Evolutionary conservation across 352 stramenopile genomes (phyloP), one percentile per base, ranked within the genome.

Genomic region (Globisporangium paroecandrum): DNA sequence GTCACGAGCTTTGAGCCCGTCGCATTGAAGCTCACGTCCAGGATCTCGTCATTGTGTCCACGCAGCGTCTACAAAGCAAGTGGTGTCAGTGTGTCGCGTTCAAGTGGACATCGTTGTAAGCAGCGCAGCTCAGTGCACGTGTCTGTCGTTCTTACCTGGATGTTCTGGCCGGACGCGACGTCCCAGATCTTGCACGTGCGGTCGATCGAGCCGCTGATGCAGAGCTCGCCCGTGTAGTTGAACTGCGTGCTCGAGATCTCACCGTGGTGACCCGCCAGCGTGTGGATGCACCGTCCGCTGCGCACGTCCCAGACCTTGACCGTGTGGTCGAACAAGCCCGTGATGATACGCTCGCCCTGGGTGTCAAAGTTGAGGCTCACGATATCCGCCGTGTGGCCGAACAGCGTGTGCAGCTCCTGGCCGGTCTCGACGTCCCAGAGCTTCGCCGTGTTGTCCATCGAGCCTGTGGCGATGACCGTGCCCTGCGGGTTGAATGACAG

Each of bases 201-300:
- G 69, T 98, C 95, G 65, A 98, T 98, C n/a, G 89, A 98, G 34
- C 93, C 92, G 64, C 87, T 97, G 72, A 96, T 95, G 69, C 89
- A 97, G 18, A 98, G 74, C 69, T 98, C 89, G 59, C 87, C 90
- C 25, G 83, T 91, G 81, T 97, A 98, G 74, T 98, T 97, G 72
- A 99, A 98, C 79, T 98, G 89, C 41, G 91, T 98, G 68, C 80
- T 96, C 24, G 89, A 98, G 66, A 99, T 98, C 73, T 98, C 94
- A n/a, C 94, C 93, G 66, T 98, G 87, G 75, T 99, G 95, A 13
- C 95, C 95, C 9, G 79, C 86, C 0, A 99, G 77, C 15, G 93
- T 98, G 74, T 98, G 91, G 58, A 98, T 97, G 73, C 90, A 98
- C 36, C 86, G 75, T 4, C 88, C 88, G 62, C 83, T 93, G 53